A percentile compares a stretch with the other conserved stretches of the same genome.
Conservation (phyloP, 257 asterid species). For the Ilex aquifolium region DNA sequence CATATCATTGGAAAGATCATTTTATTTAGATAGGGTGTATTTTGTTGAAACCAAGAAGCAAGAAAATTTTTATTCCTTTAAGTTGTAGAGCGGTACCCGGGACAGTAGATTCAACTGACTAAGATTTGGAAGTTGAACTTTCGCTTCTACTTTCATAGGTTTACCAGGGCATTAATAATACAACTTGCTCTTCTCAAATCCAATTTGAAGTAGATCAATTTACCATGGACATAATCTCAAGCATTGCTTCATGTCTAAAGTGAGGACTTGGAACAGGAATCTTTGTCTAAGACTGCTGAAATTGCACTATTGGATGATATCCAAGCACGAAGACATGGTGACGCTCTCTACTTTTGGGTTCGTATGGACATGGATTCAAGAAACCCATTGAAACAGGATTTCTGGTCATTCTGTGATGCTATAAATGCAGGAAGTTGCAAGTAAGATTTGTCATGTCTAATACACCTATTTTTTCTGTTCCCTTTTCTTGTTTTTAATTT, state of each 20-base stretch:
- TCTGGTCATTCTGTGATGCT: conserved; percentile 97
- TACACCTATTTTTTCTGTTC: background rate
- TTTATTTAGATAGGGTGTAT: too few species aligned
- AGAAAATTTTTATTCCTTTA: too few species aligned
- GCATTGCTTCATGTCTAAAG: conserved; percentile 11
- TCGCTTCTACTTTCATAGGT: too few species aligned
- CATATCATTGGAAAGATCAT: too few species aligned
- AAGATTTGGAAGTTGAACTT: too few species aligned
- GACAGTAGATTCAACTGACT: too few species aligned
- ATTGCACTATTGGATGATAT: conserved; percentile 58
- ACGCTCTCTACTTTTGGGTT: conserved; percentile 84
- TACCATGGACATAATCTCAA: background rate
- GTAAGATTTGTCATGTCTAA: conserved; percentile 37
- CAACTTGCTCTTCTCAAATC: background rate
- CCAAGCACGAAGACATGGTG: conserved; percentile 69
- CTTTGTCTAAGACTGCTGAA: conserved; percentile 76
- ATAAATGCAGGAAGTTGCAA: conserved; percentile 90
- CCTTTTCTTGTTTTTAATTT: background rate
- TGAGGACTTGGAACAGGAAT: conserved; percentile 41
- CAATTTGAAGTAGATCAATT: background rate
- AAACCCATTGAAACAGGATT: conserved; percentile 52
- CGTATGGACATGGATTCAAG: conserved; percentile 67
- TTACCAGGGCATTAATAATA: too few species aligned
- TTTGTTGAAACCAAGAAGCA: too few species aligned
- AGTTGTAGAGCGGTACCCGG: too few species aligned